phyloP scores from a whole-genome alignment of 306 rosid genomes.

The Calophaca sinica region DNA sequence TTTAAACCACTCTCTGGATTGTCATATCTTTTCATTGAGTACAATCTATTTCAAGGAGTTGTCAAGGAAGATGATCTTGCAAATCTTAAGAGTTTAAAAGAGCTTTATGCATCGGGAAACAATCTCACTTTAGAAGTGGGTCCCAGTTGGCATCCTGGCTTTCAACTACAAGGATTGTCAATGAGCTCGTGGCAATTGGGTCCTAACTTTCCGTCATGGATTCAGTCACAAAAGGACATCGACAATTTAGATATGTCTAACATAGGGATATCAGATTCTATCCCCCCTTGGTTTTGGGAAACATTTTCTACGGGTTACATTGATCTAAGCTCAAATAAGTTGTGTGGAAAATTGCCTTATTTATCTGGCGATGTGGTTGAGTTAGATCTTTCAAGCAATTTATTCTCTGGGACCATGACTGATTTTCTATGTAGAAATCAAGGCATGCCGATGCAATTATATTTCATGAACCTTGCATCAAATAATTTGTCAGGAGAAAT shows the following conservation, averaged over 20 bases:
- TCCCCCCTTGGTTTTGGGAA: too few relatives aligned
- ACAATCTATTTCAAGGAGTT: neutral
- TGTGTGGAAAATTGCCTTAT: neutral
- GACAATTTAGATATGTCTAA: neutral
- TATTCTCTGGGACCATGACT: constrained; percentile 4
- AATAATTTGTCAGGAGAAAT: too few relatives aligned
- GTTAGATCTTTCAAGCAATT: constrained; percentile 40
- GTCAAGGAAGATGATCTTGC: neutral
- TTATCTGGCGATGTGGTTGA: rapidly evolving
- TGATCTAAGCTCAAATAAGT: constrained; percentile 33
- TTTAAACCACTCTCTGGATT: neutral
- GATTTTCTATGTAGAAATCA: neutral
- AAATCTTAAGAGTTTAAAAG: too few relatives aligned
- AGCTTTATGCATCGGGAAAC: too few relatives aligned
- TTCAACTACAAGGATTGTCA: constrained; percentile 7
- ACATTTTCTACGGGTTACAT: rapidly evolving
- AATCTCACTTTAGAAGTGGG: neutral
- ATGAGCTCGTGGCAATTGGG: constrained; percentile 26
- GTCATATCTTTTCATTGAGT: too few relatives aligned
- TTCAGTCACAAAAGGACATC: constrained; percentile 25
- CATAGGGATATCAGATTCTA: too few relatives aligned
- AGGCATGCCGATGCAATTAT: neutral
- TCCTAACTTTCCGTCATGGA: constrained; percentile 43
- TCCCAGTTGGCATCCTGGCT: constrained; percentile 1
- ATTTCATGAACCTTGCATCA: constrained; percentile 23